Evolutionary conservation across 1,139 yeast species (phyloP).

Genomic region (Tardiomyces digboiensis): DNA sequence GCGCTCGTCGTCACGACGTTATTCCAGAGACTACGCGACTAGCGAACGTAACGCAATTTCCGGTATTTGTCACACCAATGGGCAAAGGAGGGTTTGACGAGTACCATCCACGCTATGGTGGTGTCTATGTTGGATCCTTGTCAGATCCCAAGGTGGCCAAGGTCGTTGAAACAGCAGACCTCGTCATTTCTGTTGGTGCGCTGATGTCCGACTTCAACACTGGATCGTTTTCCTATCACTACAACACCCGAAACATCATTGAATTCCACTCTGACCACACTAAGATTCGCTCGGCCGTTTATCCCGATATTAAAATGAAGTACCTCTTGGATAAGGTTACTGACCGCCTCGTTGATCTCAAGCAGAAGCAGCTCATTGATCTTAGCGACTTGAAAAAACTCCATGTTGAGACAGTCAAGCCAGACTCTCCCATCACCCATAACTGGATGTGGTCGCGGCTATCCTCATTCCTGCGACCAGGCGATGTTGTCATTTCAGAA

Average conservation of each 20-base stretch:
- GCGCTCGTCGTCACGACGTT: slow-evolving; percentile 72
- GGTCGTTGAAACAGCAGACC: slow-evolving; percentile 69
- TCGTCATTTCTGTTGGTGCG: slow-evolving; percentile 73
- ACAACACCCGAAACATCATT: slow-evolving; percentile 68
- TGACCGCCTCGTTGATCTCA: slow-evolving; percentile 1
- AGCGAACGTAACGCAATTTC: slow-evolving; percentile 66
- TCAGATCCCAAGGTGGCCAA: slow-evolving; percentile 68
- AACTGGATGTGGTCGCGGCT: slow-evolving; percentile 78
- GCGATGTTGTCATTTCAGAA: slow-evolving; percentile 76
- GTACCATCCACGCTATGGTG: slow-evolving; percentile 66
- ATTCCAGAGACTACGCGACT: slow-evolving; percentile 51
- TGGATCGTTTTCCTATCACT: slow-evolving; percentile 78
- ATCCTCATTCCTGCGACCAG: slow-evolving; percentile 64
- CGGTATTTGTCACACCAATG: slow-evolving; percentile 84
- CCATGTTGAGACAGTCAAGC: slow-evolving; percentile 18
- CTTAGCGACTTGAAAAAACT: neutral
- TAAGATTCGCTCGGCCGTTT: slow-evolving; percentile 65
- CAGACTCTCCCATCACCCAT: slow-evolving; percentile 44
- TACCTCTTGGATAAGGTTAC: slow-evolving; percentile 36
- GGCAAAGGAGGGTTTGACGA: slow-evolving; percentile 80
- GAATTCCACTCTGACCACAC: slow-evolving; percentile 89
- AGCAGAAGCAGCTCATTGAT: neutral
- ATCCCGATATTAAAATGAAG: slow-evolving; percentile 75
- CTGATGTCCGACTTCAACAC: slow-evolving; percentile 83
- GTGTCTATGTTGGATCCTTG: slow-evolving; percentile 77